Evolutionary conservation across 495 filamentous ascomycete genomes (phyloP), one percentile per base, ranked within the genome.

Genomic region (Aspergillus asperescens): DNA sequence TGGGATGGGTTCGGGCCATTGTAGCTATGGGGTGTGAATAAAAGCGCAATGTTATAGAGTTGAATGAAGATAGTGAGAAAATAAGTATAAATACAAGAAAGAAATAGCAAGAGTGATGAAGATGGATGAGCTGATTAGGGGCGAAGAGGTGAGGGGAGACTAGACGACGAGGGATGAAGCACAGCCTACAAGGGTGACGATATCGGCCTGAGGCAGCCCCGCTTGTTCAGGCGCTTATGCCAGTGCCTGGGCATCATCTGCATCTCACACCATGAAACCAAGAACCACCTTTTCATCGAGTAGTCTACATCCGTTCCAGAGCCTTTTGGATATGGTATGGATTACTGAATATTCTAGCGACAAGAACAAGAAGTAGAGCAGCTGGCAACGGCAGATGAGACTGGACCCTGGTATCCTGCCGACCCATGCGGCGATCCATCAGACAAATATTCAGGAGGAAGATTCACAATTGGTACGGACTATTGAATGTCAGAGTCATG

Each of bases 1-100:
- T 92, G 39, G 89, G 89, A 25, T 44, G 48, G 25, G 48, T 48
- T 25, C 49, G 41, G 9, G 56, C 42, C 48, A 55, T 59, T 32
- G 29, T 57, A 27, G 47, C 29, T 49, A 39, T 28, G 5, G 32
- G 27, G 10, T 2, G 16, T 18, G 18, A 42, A 5, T 35, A 9
- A 12, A 35, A n/a, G n/a, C n/a, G n/a, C n/a, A n/a, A n/a, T n/a
- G n/a, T n/a, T n/a, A n/a, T n/a, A 38, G 15, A 19, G 5, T n/a
- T 7, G 10, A 35, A 35, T 19, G 23, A n/a, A 12, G 9, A 19
- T 7, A 34, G 8, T 9, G 25, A 10, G 28, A 25, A 35, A 15
- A n/a, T 29, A 16, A 25, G 22, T 7, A 50, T 23, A 40, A 18
- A 27, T 28, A 31, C 37, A 7, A 19, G 32, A 15, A 13, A 45